Percentiles rank a stretch among this genome's conserved stretches.
These are phyloP conservation scores for Pyronema omphalodes DNA, from an alignment of 495 filamentous ascomycete genomes.

Conservation along the genomic window DNA sequence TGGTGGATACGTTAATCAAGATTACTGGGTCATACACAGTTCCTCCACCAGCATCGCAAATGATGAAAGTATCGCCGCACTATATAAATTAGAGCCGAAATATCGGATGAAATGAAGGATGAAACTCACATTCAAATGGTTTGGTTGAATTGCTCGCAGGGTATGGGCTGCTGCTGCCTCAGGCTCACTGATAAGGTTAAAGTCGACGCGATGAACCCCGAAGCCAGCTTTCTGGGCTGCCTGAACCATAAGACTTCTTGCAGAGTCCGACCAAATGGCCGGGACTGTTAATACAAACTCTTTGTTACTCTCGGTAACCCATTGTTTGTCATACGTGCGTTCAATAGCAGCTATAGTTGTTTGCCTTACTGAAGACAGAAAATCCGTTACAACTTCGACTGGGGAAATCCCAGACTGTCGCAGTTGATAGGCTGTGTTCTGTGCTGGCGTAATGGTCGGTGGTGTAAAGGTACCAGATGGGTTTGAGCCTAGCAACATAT, in stretches of 20 bases:
- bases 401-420: not conserved
- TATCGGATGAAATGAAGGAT: not conserved
- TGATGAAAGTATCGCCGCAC: slow-evolving; percentile 24
- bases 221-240: slow-evolving; percentile 48
- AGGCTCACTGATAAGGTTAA: slow-evolving; percentile 54
- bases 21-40: too few species aligned
- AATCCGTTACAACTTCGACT: not conserved
- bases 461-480: not conserved
- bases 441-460: not conserved
- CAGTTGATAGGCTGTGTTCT: not conserved
- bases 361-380: slow-evolving; percentile 12
- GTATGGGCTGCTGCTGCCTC: slow-evolving; percentile 62
- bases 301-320: slow-evolving; percentile 29
- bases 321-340: not conserved
- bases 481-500: not conserved
- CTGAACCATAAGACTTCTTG: slow-evolving; percentile 45
- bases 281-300: slow-evolving; percentile 30
- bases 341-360: slow-evolving; percentile 4
- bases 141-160: slow-evolving; percentile 47
- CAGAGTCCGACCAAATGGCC: slow-evolving; percentile 52
- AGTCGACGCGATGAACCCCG: slow-evolving; percentile 25
- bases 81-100: not conserved
- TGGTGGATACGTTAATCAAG: too few species aligned
- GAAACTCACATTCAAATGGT: slow-evolving; percentile 29
- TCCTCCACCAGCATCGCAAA: slow-evolving; percentile 42